Evolutionary conservation across 2,329 filamentous ascomycete species (phyloP), one percentile per base, ranked within the genome.

Genomic region (Dissoconium aciculare): DNA sequence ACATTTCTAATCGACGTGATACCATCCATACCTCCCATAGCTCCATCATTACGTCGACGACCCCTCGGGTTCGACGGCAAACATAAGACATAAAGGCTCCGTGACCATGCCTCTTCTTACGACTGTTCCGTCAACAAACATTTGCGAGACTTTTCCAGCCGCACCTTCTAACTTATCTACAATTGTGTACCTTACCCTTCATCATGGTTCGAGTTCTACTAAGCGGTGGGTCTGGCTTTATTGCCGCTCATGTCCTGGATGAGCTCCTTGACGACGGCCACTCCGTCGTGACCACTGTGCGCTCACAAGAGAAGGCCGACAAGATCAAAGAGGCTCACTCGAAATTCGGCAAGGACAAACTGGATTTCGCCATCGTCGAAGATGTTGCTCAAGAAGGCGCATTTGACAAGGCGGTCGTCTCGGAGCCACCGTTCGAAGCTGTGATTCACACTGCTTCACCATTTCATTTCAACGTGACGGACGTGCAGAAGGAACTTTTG

Each of bases 391-490:
- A 71, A 38, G 65, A 72, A 13, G 69, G 68, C 11, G 79, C 78
- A 14, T 91, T 89, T 40, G 62, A 66, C 38, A 46, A 63, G 51
- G 70, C 67, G 11, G 64, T 74, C 28, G 59, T 69, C 39, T 71
- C 69, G 11, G 60, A 69, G 32, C 70, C 70, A 11, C 69, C 72
- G 0, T 79, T 87, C 39, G 74, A 81, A 44, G 74, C 68, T 27
- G 77, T 87, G 28, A 64, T 83, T 30, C 77, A 83, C 51, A 81
- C 77, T 4, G 77, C 78, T 2, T 75, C 69, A 17, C 79, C 81
- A 0, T 85, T 80, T 58, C 74, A 79, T 44, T 68, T 74, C 50
- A 77, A 76, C 17, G 71, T 89, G 33, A 73, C 81, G 19, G 67
- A 75, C 41, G 74, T 79, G 11, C 64, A 87, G 39, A 72, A 76